These are phyloP conservation scores for Limonium bicolor DNA, from an alignment of 148 eudicot species.

Conservation along the genomic window DNA sequence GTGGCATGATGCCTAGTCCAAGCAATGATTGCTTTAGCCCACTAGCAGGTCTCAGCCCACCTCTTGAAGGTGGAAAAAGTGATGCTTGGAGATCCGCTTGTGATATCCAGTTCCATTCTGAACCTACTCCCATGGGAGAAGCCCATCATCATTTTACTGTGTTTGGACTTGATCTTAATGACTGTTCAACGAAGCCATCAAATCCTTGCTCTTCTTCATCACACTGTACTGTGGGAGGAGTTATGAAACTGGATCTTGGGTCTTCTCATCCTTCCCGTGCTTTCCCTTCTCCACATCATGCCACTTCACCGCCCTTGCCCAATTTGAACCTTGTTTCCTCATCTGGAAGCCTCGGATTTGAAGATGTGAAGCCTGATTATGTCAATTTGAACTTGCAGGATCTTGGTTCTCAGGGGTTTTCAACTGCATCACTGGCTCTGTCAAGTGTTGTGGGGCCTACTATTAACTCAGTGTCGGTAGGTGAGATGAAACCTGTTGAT, in stretches of 20 bases:
- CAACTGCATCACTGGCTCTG: background rate
- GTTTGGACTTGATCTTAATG: constrained; percentile 11
- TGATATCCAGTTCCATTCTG: constrained; percentile 30
- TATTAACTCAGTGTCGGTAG: background rate
- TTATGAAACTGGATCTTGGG: background rate
- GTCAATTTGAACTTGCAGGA: background rate
- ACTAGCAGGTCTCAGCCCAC: constrained; percentile 47
- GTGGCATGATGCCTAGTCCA: constrained; percentile 41
- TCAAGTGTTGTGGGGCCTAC: background rate
- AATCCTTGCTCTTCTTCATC: constrained; percentile 26
- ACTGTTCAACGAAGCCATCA: constrained; percentile 17
- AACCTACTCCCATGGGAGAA: constrained; percentile 14
- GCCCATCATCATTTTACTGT: constrained; percentile 10
- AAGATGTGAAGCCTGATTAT: background rate
- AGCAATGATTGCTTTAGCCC: constrained; percentile 54
- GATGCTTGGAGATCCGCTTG: constrained; percentile 40
- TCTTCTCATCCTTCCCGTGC: constrained; percentile 2
- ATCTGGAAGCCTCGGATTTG: background rate
- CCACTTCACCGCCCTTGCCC: background rate
- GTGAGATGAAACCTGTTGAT: background rate
- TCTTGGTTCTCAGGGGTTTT: background rate
- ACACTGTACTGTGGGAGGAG: constrained; percentile 2
- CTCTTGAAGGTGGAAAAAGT: constrained; percentile 27
- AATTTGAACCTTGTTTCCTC: background rate
- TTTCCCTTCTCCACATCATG: background rate